Evolutionary conservation across 176 grass and related monocot species (phyloP).

Genomic region (Microstegium vimineum): DNA sequence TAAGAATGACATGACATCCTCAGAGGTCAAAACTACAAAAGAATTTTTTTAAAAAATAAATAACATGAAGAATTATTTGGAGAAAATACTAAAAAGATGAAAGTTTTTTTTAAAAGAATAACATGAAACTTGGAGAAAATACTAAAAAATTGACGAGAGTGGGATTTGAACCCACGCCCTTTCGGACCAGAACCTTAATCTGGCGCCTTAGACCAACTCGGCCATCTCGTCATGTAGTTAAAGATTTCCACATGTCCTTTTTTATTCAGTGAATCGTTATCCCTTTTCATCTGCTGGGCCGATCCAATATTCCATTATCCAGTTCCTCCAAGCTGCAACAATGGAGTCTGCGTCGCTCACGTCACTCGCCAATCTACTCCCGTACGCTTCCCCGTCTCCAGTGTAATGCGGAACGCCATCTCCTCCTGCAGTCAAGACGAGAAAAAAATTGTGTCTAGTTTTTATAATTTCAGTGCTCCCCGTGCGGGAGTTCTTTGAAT

Average conservation of each 20-base stretch:
- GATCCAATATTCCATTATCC: neutral
- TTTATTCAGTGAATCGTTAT: neutral
- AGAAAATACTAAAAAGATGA: too few relatives aligned
- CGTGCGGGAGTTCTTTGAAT: neutral
- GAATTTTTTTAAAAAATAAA: too few relatives aligned
- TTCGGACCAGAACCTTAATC: constrained; percentile 99
- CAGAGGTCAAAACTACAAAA: too few relatives aligned
- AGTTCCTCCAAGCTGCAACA: neutral
- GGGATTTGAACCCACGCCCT: constrained; percentile 90
- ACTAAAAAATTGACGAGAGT: constrained; percentile 33
- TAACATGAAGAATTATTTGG: too few relatives aligned
- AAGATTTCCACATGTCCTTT: too few relatives aligned
- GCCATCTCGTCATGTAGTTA: constrained; percentile 56
- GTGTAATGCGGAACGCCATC: neutral
- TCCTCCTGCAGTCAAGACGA: neutral
- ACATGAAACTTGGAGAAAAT: too few relatives aligned
- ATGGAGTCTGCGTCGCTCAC: constrained; percentile 11
- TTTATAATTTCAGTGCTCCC: neutral
- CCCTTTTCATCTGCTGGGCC: neutral
- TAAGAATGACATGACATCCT: too few relatives aligned
- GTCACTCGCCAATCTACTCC: neutral
- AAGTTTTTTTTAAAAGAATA: too few relatives aligned
- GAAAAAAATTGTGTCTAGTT: neutral
- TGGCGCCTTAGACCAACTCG: constrained; percentile 98
- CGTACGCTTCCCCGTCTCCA: neutral